Percentiles rank a stretch among this genome's conserved stretches.
Conservation (phyloP, 495 filamentous ascomycete species). For the Penicillium atrosanguineum region DNA sequence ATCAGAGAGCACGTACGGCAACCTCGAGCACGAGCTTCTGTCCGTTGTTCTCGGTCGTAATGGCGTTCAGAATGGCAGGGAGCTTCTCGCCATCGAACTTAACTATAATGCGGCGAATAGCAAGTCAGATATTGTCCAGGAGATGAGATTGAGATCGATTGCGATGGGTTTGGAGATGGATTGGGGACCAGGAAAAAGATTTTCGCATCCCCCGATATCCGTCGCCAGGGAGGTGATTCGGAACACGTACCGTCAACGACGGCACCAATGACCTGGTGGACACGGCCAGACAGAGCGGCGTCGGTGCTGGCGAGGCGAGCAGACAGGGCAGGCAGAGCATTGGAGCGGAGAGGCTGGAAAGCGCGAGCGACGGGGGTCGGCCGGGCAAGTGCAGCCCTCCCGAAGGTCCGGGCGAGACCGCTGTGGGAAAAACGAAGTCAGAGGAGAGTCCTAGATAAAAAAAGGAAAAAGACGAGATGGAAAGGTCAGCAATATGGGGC, state of each 20-base stretch:
- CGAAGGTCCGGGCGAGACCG: slow-evolving; percentile 76
- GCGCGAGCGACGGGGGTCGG: slow-evolving; percentile 65
- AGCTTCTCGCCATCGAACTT: slow-evolving; percentile 96
- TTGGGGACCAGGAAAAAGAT: slow-evolving; percentile 42
- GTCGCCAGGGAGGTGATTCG: slow-evolving; percentile 23
- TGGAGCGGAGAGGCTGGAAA: slow-evolving; percentile 60
- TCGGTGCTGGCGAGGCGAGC: slow-evolving; percentile 71
- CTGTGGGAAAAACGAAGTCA: slow-evolving; percentile 45
- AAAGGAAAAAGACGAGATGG: slow-evolving; percentile 31
- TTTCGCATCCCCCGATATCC: slow-evolving; percentile 36
- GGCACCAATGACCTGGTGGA: slow-evolving; percentile 80
- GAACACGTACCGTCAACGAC: slow-evolving; percentile 63
- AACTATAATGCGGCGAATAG: slow-evolving; percentile 46
- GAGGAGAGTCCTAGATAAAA: slow-evolving; percentile 41
- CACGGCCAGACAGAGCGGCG: slow-evolving; percentile 67
- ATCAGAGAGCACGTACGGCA: slow-evolving; percentile 64
- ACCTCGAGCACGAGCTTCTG: slow-evolving; percentile 97
- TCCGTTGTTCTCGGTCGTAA: slow-evolving; percentile 86
- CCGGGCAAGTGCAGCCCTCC: slow-evolving; percentile 72
- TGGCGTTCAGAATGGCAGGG: slow-evolving; percentile 95
- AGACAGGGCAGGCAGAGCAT: slow-evolving; percentile 57
- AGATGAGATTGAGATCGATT: slow-evolving; percentile 30
- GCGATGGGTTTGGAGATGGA: slow-evolving; percentile 37
- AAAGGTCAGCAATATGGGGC: slow-evolving; percentile 43
- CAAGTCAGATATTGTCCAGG: slow-evolving; percentile 41